A percentile compares a stretch with the other conserved stretches of the same genome.
Evolutionary conservation across 345 rosid genomes (phyloP).

Genomic region (Populus ilicifolia): DNA sequence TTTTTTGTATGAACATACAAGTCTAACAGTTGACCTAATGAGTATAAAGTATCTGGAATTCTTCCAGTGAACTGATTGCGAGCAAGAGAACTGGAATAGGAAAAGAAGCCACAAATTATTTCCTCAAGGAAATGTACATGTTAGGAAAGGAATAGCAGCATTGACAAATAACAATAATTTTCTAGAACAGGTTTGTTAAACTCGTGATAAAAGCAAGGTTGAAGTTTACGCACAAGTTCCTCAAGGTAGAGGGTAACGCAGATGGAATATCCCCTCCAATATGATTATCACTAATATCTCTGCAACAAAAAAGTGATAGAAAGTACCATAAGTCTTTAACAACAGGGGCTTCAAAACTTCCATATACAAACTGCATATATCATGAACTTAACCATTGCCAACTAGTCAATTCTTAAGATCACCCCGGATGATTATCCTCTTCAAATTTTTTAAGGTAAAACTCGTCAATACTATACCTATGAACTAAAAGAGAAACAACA

Average conservation of each 20-base stretch:
- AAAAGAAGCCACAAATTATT: background rate
- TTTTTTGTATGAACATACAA: constrained; percentile 41
- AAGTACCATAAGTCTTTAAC: constrained; percentile 4
- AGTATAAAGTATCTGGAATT: constrained; percentile 48
- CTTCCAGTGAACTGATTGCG: constrained; percentile 58
- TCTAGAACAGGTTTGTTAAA: background rate
- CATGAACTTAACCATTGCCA: background rate
- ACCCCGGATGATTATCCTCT: background rate
- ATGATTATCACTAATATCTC: constrained; percentile 82
- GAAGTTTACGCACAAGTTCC: constrained; percentile 50
- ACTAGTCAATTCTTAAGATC: background rate
- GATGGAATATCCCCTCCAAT: constrained; percentile 78
- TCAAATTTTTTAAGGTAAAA: background rate
- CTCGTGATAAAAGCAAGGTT: background rate
- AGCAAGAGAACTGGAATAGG: constrained; percentile 50
- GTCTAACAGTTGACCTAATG: constrained; percentile 40
- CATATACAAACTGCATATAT: background rate
- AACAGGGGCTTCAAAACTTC: background rate
- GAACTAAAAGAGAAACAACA: background rate
- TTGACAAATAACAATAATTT: background rate
- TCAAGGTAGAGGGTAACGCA: constrained; percentile 60
- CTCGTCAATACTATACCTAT: background rate
- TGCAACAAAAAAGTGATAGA: constrained; percentile 34
- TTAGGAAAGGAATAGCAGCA: background rate
- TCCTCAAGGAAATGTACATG: background rate